These are phyloP conservation scores for Lactarius quietus DNA, from an alignment of 768 basidiomycete species.

Conservation along the genomic window DNA sequence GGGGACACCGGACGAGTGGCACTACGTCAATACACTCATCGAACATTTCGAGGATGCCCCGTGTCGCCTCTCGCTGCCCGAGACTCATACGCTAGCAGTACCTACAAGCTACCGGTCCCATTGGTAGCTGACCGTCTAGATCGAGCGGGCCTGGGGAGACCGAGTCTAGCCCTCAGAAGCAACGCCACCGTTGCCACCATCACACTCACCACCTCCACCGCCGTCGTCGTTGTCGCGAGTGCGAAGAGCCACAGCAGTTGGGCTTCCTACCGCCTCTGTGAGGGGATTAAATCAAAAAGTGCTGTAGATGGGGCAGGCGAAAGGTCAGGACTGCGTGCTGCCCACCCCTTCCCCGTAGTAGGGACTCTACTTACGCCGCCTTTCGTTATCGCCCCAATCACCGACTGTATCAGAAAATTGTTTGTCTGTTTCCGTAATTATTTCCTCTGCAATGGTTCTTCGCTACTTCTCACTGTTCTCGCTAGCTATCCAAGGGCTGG, in stretches of 20 bases:
- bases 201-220: background rate
- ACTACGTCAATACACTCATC: conserved; percentile 44
- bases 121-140: conserved; percentile 29
- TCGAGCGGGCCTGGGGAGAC: background rate
- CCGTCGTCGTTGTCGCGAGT: background rate
- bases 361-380: background rate
- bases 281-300: background rate
- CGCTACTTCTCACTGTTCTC: background rate
- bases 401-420: background rate
- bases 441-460: background rate
- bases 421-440: background rate
- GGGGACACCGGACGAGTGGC: conserved; percentile 55
- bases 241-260: background rate
- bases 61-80: conserved; percentile 28
- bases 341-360: background rate
- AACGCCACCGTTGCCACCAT: background rate
- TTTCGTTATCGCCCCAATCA: background rate
- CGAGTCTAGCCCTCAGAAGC: background rate
- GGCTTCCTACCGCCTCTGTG: background rate
- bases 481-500: background rate
- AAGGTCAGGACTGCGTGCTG: background rate
- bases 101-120: conserved; percentile 32
- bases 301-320: background rate
- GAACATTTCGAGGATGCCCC: conserved; percentile 42
- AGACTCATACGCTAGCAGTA: conserved; percentile 37